phyloP scores from a whole-genome alignment of 2,329 filamentous ascomycete species.

The Colletotrichum eleusines region DNA sequence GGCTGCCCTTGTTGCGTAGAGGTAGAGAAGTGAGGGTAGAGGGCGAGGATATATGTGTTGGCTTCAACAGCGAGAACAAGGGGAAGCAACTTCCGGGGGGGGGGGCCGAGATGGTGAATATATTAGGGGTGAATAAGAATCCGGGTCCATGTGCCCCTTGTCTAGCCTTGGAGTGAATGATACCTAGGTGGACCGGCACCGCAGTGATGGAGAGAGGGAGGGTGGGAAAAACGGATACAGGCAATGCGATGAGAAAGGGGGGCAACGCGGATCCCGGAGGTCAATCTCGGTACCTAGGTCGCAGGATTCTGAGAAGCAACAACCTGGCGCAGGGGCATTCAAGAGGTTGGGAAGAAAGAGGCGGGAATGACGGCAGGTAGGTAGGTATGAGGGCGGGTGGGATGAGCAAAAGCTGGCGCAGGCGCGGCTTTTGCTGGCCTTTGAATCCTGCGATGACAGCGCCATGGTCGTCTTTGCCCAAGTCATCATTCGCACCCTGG shows the following conservation, averaged over 20 bases:
- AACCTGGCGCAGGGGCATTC: slow-evolving; percentile 6
- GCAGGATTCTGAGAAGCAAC: slow-evolving; percentile 18
- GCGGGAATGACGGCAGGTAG: slow-evolving; percentile 2
- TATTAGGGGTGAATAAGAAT: slow-evolving; percentile 31
- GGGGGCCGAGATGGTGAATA: slow-evolving; percentile 33
- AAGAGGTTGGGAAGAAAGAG: slow-evolving; percentile 6
- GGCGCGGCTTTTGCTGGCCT: slow-evolving; percentile 13
- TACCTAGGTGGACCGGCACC: slow-evolving; percentile 17
- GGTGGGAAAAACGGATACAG: slow-evolving; percentile 24
- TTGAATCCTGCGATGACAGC: slow-evolving; percentile 30
- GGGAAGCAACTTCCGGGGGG: slow-evolving; percentile 19
- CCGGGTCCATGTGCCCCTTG: slow-evolving; percentile 38
- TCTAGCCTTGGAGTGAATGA: slow-evolving; percentile 25
- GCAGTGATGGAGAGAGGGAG: slow-evolving; percentile 15
- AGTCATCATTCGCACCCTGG: slow-evolving; percentile 28
- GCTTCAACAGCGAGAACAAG: slow-evolving; percentile 20
- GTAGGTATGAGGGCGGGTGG: background rate
- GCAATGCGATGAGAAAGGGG: slow-evolving; percentile 20
- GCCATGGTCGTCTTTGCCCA: slow-evolving; percentile 36
- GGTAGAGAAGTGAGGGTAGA: slow-evolving; percentile 9
- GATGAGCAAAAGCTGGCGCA: slow-evolving; percentile 9
- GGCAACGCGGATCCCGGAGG: slow-evolving; percentile 27
- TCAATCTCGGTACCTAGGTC: slow-evolving; percentile 33
- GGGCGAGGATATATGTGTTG: slow-evolving; percentile 37
- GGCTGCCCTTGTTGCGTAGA: slow-evolving; percentile 4